phyloP scores from a whole-genome alignment of 78 protist genomes.

The Dictyostelium discoideum region dicty_2.7 NC_007089.4:2716001-2716500 shows the following conservation, averaged over 20 bases:
- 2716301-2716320: not conserved
- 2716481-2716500: not conserved
- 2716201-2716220: not conserved
- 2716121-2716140: not conserved
- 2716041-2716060: not conserved
- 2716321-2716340: not conserved
- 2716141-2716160: not conserved
- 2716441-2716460: not conserved
- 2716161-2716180: not conserved
- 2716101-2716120: slow-evolving; percentile 10
- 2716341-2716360: not conserved
- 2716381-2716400: not conserved
- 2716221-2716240: not conserved
- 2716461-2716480: not conserved
- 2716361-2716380: not conserved
- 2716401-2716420: not conserved
- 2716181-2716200: not conserved
- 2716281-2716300: too few relatives aligned
- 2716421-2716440: not conserved
- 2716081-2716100: not conserved
- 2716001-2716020: not conserved
- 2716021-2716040: not conserved
- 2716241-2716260: not conserved
- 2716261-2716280: not conserved
- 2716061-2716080: not conserved